Evolutionary conservation across 805 yeast species (phyloP).

Genomic region (Lipomyces yamadae): DNA sequence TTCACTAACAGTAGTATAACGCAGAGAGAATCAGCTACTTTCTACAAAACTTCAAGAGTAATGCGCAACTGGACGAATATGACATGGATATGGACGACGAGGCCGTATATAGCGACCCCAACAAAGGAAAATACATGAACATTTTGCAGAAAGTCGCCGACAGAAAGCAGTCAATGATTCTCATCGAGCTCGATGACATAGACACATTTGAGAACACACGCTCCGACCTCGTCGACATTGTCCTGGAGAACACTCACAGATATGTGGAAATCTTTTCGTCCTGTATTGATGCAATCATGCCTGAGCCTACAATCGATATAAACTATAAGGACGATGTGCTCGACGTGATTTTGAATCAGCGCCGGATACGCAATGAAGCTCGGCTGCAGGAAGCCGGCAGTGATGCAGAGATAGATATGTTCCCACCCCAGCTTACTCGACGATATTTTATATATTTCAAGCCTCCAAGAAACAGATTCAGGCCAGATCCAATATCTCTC

Average conservation of each 20-base stretch:
- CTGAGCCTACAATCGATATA: slow-evolving; percentile 81
- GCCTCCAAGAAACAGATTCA: slow-evolving; percentile 61
- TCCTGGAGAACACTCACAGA: slow-evolving; percentile 75
- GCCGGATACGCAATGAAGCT: slow-evolving; percentile 80
- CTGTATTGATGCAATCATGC: slow-evolving; percentile 80
- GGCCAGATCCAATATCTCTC: slow-evolving; percentile 55
- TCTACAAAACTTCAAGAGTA: slow-evolving; percentile 33
- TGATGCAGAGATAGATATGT: slow-evolving; percentile 56
- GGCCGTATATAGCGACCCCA: slow-evolving; percentile 53
- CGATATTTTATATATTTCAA: slow-evolving; percentile 85
- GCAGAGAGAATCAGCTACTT: slow-evolving; percentile 34
- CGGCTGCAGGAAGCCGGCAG: slow-evolving; percentile 71
- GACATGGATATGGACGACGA: slow-evolving; percentile 40
- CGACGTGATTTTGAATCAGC: slow-evolving; percentile 89
- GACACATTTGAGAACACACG: slow-evolving; percentile 61
- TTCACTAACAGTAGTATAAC: background rate
- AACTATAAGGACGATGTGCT: slow-evolving; percentile 85
- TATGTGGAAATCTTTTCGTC: slow-evolving; percentile 76
- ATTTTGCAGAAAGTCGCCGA: slow-evolving; percentile 81
- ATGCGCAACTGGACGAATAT: slow-evolving; percentile 38
- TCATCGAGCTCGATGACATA: slow-evolving; percentile 84
- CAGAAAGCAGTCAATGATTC: slow-evolving; percentile 70
- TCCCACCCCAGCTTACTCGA: slow-evolving; percentile 85
- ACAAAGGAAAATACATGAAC: slow-evolving; percentile 64
- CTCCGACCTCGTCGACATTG: slow-evolving; percentile 57